A percentile compares a stretch with the other conserved stretches of the same genome.
phyloP scores from a whole-genome alignment of 2,329 filamentous ascomycete genomes.

The Drechslerella dactyloides region DNA sequence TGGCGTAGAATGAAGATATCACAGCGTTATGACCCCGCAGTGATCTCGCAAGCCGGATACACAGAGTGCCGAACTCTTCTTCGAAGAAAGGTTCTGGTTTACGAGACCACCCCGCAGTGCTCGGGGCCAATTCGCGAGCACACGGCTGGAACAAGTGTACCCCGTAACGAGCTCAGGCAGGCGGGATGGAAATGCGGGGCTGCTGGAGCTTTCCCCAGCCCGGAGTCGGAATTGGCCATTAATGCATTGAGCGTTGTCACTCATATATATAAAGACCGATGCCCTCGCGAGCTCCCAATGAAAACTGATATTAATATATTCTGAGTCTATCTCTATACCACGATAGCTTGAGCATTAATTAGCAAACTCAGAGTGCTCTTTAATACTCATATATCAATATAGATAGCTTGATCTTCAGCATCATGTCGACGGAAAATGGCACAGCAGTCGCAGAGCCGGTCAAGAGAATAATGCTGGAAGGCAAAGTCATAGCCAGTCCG shows the following conservation, averaged over 20 bases:
- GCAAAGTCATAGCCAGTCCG: constrained; percentile 57
- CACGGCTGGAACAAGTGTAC: constrained; percentile 18
- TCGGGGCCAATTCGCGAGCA: constrained; percentile 15
- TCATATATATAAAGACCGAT: not conserved
- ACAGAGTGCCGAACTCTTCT: too few relatives aligned
- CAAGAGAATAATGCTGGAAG: constrained; percentile 55
- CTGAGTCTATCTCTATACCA: too few relatives aligned
- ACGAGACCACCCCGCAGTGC: too few relatives aligned
- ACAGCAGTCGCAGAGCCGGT: constrained; percentile 35
- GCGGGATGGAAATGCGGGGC: constrained; percentile 7
- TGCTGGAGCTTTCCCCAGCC: constrained; percentile 35
- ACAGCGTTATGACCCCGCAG: too few relatives aligned
- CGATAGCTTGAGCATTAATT: too few relatives aligned
- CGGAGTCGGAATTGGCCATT: constrained; percentile 13
- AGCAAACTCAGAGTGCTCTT: too few relatives aligned
- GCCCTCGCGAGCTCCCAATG: too few relatives aligned
- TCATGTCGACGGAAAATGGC: constrained; percentile 29
- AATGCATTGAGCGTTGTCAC: constrained; percentile 1
- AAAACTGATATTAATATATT: too few relatives aligned
- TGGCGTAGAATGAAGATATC: too few relatives aligned
- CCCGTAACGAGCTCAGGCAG: constrained; percentile 46
- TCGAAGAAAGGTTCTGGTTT: too few relatives aligned
- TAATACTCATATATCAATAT: too few relatives aligned
- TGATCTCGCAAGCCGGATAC: too few relatives aligned
- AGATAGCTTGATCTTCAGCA: not conserved